phyloP scores from a whole-genome alignment of 2,329 filamentous ascomycete genomes.

The Cytospora paraplurivora region DNA sequence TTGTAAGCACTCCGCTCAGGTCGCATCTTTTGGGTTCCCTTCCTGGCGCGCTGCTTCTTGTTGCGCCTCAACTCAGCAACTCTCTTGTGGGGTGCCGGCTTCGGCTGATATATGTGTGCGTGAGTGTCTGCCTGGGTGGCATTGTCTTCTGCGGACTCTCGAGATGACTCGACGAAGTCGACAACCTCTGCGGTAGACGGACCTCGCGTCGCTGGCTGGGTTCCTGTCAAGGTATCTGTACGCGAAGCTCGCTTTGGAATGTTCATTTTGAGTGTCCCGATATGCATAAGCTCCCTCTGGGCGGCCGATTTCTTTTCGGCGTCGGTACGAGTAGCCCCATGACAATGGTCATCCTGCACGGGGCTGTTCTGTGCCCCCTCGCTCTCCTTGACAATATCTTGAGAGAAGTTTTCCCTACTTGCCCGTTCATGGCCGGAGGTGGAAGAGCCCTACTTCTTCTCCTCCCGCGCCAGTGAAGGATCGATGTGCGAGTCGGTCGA shows the following conservation, averaged over 20 bases:
- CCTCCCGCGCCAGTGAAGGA: slow-evolving; percentile 26
- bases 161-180: background rate
- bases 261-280: background rate
- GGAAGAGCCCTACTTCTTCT: slow-evolving; percentile 29
- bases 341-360: background rate
- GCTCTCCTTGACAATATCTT: background rate
- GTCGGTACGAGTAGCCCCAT: background rate
- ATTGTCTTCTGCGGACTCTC: background rate
- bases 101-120: background rate
- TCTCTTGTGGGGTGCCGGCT: background rate
- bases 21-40: background rate
- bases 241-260: background rate
- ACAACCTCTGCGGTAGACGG: slow-evolving; percentile 3
- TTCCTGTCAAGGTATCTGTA: background rate
- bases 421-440: slow-evolving; percentile 15
- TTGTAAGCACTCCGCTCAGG: slow-evolving; percentile 10
- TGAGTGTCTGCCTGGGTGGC: background rate
- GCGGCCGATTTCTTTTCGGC: background rate
- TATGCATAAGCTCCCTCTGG: background rate
- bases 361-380: background rate
- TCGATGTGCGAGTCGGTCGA: slow-evolving; percentile 26
- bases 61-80: slow-evolving; percentile 12
- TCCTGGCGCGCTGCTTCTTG: slow-evolving; percentile 8
- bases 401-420: background rate
- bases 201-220: background rate